Percentiles rank a stretch among this genome's conserved stretches.
Conservation (phyloP, 345 rosid species). For the Eutrema japonicum region DNA sequence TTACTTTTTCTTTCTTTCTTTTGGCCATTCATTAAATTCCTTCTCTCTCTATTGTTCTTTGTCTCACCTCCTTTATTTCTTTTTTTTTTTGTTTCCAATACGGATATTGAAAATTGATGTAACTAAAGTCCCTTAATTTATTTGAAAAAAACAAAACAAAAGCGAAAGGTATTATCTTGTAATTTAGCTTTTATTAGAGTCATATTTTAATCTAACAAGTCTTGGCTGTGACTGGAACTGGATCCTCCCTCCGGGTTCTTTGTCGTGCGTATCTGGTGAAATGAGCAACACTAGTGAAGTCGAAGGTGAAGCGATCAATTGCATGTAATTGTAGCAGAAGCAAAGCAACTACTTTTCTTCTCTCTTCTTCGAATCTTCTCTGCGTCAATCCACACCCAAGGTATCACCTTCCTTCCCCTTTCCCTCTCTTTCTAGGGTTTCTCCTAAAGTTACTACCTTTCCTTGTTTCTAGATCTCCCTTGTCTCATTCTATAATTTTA, state of each 20-base stretch:
- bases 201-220: neutral
- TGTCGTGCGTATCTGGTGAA: slow-evolving; percentile 35
- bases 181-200: slow-evolving; percentile 28
- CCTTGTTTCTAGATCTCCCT: slow-evolving; percentile 30
- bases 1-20: slow-evolving; percentile 21
- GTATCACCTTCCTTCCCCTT: slow-evolving; percentile 18
- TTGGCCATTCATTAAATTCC: slow-evolving; percentile 15
- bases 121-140: slow-evolving; percentile 12
- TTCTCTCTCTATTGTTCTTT: neutral
- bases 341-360: neutral
- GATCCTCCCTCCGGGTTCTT: slow-evolving; percentile 17
- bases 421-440: slow-evolving; percentile 37
- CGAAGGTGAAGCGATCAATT: slow-evolving; percentile 18
- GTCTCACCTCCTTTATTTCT: slow-evolving; percentile 4
- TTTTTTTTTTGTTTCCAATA: neutral
- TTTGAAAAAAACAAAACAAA: neutral
- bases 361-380: slow-evolving; percentile 35
- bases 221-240: slow-evolving; percentile 23
- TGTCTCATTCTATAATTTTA: neutral
- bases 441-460: slow-evolving; percentile 30
- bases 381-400: slow-evolving; percentile 33
- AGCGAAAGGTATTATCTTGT: slow-evolving; percentile 28
- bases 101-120: slow-evolving; percentile 24
- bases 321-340: slow-evolving; percentile 23
- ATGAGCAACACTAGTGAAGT: slow-evolving; percentile 25